phyloP scores from a whole-genome alignment of 148 eudicot genomes.

The Rhododendron vialii region DNA sequence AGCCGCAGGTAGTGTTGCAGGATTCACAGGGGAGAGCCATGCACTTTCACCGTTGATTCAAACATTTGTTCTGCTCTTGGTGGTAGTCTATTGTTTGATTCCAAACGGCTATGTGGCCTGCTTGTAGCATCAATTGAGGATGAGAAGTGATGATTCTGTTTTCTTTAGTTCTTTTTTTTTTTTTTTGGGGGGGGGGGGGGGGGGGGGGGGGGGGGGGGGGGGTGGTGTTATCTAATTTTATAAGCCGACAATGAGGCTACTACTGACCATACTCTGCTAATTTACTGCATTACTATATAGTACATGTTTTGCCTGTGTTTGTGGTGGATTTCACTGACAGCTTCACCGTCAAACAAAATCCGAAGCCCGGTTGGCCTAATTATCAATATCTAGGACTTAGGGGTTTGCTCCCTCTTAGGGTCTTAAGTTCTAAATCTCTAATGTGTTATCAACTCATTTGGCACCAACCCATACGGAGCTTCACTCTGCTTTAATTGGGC shows the following conservation, averaged over 20 bases:
- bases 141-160: background rate
- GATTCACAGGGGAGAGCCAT: slow-evolving; percentile 16
- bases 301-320: background rate
- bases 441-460: background rate
- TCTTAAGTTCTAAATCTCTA: background rate
- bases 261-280: background rate
- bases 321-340: background rate
- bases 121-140: background rate
- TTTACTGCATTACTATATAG: background rate
- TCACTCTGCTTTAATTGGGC: background rate
- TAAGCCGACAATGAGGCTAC: background rate
- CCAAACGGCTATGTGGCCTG: background rate
- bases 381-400: too few species aligned
- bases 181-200: too few species aligned
- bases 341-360: too few species aligned
- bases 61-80: slow-evolving; percentile 12
- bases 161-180: background rate
- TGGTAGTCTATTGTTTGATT: background rate
- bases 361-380: too few species aligned
- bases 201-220: too few species aligned
- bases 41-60: slow-evolving; percentile 12
- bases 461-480: background rate
- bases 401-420: too few species aligned
- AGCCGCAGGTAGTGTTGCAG: slow-evolving; percentile 33
- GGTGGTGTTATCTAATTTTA: background rate